Base-by-base conservation (phyloP, 768 basidiomycete genomes). In the Rhodosporidiobolus sp. region DNA sequence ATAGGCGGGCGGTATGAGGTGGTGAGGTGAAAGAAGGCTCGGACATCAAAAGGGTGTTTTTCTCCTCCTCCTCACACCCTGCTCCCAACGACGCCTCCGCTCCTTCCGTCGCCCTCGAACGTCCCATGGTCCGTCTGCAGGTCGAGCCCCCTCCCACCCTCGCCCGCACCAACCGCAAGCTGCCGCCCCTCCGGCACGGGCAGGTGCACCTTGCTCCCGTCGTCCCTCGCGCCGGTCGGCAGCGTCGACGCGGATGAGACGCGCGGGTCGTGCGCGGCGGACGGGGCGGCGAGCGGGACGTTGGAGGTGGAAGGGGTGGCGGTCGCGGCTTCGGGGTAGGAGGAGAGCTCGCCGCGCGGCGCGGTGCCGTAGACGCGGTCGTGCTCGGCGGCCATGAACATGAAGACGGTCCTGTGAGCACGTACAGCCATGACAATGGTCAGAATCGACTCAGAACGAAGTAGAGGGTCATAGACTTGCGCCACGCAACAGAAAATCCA, bases 331-430 rank as follows among this genome's bases (percentile, higher is more conserved):
- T 17, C 12, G 45, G 50, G 26, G 62, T 34, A 34, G 48, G 8
- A 5, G 48, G 46, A 46, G 10, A 8, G 38, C 26, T 14, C 38
- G 38, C 38, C 38, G 60, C 53, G 53, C 3, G 60, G 60, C 2
- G n/a, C 46, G 28, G 59, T 56, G 5, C 67, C 67, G 58, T 68
- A 20, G 17, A 57, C 2, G 26, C 32, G n/a, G 50, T 72, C 71
- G 49, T 52, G 54, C 12, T 35, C 46, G 12, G 56, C 59, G 1
- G 70, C 70, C 28, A 53, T 50, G 61, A 72, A 72, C 65, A 72
- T 67, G 54, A 62, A 32, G 45, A 46, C n/a, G 24, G 65, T 66
- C 4, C 65, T 66, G 56, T 32, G 11, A 17, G 28, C 22, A 32
- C 16, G 46, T 11, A 60, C 8, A 19, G 6, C 5, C 19, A 20